A percentile compares a stretch with the other conserved stretches of the same genome.
phyloP scores from a whole-genome alignment of 164 flowering plant genomes.

The Magnolia kwangsiensis region DNA sequence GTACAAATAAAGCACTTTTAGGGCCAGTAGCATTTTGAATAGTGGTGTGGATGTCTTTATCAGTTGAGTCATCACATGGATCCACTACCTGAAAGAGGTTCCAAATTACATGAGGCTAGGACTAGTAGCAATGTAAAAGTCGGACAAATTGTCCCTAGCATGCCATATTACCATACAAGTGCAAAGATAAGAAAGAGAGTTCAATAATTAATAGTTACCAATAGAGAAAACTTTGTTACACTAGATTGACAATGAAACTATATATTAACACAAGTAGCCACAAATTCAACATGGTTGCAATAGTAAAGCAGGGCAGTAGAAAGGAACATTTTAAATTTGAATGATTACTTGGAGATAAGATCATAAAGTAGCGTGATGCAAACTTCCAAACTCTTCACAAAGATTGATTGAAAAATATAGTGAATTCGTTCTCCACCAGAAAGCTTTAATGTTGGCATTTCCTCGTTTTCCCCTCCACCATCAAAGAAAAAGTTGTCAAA shows the following conservation, averaged over 20 bases:
- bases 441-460: slow-evolving; percentile 86
- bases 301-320: background rate
- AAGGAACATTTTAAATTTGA: background rate
- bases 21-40: slow-evolving; percentile 98
- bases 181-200: background rate
- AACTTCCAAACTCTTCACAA: slow-evolving; percentile 95
- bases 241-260: background rate
- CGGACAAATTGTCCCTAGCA: background rate
- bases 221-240: background rate
- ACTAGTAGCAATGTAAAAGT: background rate
- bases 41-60: slow-evolving; percentile 87
- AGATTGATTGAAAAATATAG: slow-evolving; percentile 83
- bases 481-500: slow-evolving; percentile 71
- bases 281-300: background rate
- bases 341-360: background rate
- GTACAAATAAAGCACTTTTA: slow-evolving; percentile 85
- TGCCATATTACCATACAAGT: background rate
- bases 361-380: slow-evolving; percentile 8
- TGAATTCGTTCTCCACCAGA: slow-evolving; percentile 96
- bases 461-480: slow-evolving; percentile 95
- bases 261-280: background rate
- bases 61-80: slow-evolving; percentile 92
- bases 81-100: slow-evolving; percentile 70
- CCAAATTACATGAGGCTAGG: background rate
- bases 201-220: background rate